Evolutionary conservation across 2,329 filamentous ascomycete genomes (phyloP), one percentile per base, ranked within the genome.

Genomic region (Xylaria hypoxylon): DNA sequence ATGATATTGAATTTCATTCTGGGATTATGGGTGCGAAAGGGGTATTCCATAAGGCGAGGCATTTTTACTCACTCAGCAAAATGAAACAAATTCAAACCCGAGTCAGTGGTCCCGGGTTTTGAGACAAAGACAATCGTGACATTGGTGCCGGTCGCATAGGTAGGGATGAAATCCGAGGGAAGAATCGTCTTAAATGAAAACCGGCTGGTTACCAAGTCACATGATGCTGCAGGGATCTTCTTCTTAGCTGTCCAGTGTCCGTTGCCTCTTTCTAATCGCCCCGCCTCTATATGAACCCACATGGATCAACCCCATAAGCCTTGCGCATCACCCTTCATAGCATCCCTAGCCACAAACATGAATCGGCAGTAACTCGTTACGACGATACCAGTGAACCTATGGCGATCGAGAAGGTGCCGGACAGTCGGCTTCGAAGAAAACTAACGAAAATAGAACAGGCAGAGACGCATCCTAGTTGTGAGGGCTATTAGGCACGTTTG

Each of bases 21-120:
- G 10, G 7, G n/a, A 38, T 28, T 42, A 5, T 33, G 33, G 10
- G 57, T 28, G 22, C 26, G 24, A 17, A 28, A 11, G 22, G 31
- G 35, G 44, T 3, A n/a, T 57, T 42, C 48, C 47, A 42, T 24
- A 31, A 42, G 42, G 64, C 61, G 61, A 67, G 59, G 64, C 28
- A 62, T 59, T 62, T 62, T 51, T 62, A 56, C 64, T 56, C 44
- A 51, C 64, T 59, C 45, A 24, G 22, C 40, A 56, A 28, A 58
- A 68, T 63, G 59, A 65, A 68, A 68, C 60, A 59, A 62, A 57
- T 62, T 31, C 42, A 50, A 44, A 48, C 53, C 64, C 68, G 59
- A 68, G 62, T 68, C 68, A 68, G 60, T 65, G 61, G 62, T 58
- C 45, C 45, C 40, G 57, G 60, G 44, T 63, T 59, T 55, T 60